Evolutionary conservation across 2,329 filamentous ascomycete genomes (phyloP), one percentile per base, ranked within the genome.

Genomic region (Xylariaceae sp.): DNA sequence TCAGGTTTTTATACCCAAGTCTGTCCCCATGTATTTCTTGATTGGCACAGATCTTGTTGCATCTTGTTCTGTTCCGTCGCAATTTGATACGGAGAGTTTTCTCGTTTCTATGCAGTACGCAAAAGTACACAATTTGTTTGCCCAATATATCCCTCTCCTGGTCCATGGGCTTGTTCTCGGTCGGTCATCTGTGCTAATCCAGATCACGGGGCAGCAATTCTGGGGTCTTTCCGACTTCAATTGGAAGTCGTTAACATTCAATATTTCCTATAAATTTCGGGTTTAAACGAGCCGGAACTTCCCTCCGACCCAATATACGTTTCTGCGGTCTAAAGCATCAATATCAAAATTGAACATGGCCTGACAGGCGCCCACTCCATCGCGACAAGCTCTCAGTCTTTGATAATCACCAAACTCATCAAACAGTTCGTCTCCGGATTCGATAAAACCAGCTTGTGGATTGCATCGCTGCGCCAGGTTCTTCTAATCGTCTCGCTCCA

Each of bases 1-100:
- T 51, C 37, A 34, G 50, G 19, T 50, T 12, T 47, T 48, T 37
- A 44, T 48, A 53, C 45, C 32, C 30, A 39, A 42, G 30, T 41
- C 27, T 12, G 43, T 48, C 12, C 51, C 43, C 32, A 48, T 35
- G 45, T 42, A 48, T 48, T 6, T 42, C 35, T 53, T 37, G 37
- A 12, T 37, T 2, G 35, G 35, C 8, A 3, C n/a, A 30, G 6
- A 43, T 30, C 44, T 29, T 41, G 47, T 50, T 19, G 19, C 19
- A 19, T 19, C 19, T 19, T 19, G 47, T 41, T 34, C 11, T n/a
- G 47, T 49, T 41, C 31, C 47, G 45, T 34, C 12, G 39, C 27
- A 6, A 9, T 34, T 31, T 41, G 2, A 30, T 9, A 7, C 19
- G 29, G 6, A 35, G 40, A 19, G 19, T 19, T 19, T 11, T 9